Evolutionary conservation across 768 basidiomycete species (phyloP).

Genomic region (Kwoniella pini): DNA sequence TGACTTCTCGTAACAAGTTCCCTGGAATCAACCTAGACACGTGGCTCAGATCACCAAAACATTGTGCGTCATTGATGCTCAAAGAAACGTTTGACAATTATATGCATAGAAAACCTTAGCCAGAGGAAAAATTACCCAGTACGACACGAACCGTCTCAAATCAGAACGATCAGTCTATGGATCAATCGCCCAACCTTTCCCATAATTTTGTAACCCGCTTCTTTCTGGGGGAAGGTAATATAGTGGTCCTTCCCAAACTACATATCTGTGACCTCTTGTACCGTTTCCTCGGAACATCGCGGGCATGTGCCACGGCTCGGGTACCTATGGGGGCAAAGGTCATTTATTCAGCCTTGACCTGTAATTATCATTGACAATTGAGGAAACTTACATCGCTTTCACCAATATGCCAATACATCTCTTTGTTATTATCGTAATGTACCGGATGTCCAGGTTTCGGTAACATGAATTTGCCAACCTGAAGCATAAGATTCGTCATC

Average conservation of each 20-base stretch:
- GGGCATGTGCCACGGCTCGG: slow-evolving; percentile 56
- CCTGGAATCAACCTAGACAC: background rate
- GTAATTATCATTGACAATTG: background rate
- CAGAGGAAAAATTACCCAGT: too few species aligned
- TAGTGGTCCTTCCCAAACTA: slow-evolving; percentile 49
- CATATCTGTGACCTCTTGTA: slow-evolving; percentile 45
- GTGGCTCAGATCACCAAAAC: too few species aligned
- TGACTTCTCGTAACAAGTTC: background rate
- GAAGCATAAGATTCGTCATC: background rate
- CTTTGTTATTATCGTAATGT: slow-evolving; percentile 63
- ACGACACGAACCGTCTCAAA: background rate
- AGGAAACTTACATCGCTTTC: slow-evolving; percentile 63
- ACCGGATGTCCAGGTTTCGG: slow-evolving; percentile 63
- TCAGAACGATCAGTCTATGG: background rate
- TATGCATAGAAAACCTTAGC: too few species aligned
- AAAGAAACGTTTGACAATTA: too few species aligned
- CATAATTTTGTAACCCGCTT: slow-evolving; percentile 38
- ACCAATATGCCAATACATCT: slow-evolving; percentile 67
- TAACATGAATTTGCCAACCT: slow-evolving; percentile 80
- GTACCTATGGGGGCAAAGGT: slow-evolving; percentile 35
- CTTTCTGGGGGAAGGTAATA: slow-evolving; percentile 50
- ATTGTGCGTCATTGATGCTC: too few species aligned
- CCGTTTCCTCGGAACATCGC: slow-evolving; percentile 48
- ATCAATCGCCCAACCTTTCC: slow-evolving; percentile 28
- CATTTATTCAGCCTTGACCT: background rate